phyloP scores from a whole-genome alignment of 768 basidiomycete species.

The Phaeotremella skinneri region DNA sequence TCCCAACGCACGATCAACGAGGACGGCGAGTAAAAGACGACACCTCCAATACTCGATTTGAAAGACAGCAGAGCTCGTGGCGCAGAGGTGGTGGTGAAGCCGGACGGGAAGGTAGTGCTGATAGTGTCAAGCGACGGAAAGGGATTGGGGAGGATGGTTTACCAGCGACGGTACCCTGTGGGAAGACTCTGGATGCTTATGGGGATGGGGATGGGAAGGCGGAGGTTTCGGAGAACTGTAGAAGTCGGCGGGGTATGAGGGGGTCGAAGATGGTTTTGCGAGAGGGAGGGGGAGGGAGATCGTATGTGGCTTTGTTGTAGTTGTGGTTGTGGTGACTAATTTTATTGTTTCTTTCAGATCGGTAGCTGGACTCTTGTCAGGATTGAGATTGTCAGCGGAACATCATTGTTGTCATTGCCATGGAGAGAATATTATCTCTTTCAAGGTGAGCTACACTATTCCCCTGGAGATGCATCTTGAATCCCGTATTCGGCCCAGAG shows the following conservation, averaged over 20 bases:
- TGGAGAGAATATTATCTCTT: constrained; percentile 26
- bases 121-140: not conserved
- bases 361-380: not conserved
- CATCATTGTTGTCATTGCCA: constrained; percentile 25
- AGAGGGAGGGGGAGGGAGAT: not conserved
- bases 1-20: too few species aligned
- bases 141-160: not conserved
- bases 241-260: too few species aligned
- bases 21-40: too few species aligned
- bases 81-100: not conserved
- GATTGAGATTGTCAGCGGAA: constrained; percentile 8
- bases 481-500: too few species aligned
- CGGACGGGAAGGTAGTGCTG: not conserved
- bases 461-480: not conserved
- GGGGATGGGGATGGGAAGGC: not conserved
- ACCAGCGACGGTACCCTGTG: not conserved
- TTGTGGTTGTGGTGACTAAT: not conserved
- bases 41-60: too few species aligned
- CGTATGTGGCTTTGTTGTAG: not conserved
- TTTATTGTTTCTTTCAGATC: not conserved
- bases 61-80: too few species aligned
- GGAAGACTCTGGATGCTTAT: not conserved
- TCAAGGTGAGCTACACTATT: constrained; percentile 11
- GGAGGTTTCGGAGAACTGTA: not conserved
- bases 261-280: not conserved